Conservation (phyloP, 148 eudicot species). For the Silene uniflora region DNA sequence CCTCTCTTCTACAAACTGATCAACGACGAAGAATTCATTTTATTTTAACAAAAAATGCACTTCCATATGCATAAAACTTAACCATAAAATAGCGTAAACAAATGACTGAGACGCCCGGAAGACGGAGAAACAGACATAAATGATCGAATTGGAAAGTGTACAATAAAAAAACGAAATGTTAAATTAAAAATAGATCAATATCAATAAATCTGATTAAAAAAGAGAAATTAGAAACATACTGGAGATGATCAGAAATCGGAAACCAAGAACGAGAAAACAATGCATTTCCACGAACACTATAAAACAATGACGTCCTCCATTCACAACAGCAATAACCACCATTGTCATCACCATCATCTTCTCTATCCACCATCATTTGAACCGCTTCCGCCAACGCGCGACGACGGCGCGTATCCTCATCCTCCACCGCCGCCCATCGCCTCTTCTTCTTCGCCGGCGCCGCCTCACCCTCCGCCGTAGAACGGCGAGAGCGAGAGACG, state of each 20-base stretch:
- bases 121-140: no score
- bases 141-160: no score
- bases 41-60: no score
- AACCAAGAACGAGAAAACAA: conserved; percentile 79
- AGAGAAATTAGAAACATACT: conserved; percentile 27
- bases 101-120: no score
- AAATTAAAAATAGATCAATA: neutral
- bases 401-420: conserved; percentile 72
- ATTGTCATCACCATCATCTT: conserved; percentile 14
- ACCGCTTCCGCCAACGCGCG: conserved; percentile 63
- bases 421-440: conserved; percentile 37
- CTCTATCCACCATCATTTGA: neutral
- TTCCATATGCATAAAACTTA: no score
- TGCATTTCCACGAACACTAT: conserved; percentile 51
- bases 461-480: conserved; percentile 16
- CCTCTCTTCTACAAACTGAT: no score
- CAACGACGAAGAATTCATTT: no score
- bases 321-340: neutral
- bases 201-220: neutral
- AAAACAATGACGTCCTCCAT: conserved; percentile 41
- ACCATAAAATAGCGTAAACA: no score
- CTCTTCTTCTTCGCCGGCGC: conserved; percentile 20
- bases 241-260: conserved; percentile 44
- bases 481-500: no score
- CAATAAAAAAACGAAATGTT: neutral